Base-by-base conservation (phyloP, 148 eudicot species). In the Heliamphora exappendiculata region DNA sequence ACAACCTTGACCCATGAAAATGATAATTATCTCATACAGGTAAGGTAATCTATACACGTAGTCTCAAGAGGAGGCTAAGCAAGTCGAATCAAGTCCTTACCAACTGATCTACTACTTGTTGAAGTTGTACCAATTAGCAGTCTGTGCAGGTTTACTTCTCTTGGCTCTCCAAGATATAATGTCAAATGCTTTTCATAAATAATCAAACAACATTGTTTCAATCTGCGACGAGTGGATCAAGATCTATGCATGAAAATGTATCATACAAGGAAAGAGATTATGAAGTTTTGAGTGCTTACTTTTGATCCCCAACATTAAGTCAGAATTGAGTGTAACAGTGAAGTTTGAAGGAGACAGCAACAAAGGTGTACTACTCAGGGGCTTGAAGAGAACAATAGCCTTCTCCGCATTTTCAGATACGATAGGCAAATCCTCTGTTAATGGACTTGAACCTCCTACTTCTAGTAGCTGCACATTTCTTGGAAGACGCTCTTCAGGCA, bases 321-420 rank as follows among this genome's bases (percentile, higher is more conserved):
- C 41, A 22, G 98, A 86, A 84, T 82, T 81, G 50, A 90, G 76
- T 1, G 83, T 79, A 36, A 85, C 77, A 4, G 87, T 84, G 65
- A 78, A 84, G 16, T 58, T 71, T 2, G 85, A 67, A 26, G 86
- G 78, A 0, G 88, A 76, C 0, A 47, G 76, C 37, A 73, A 5
- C 4, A 73, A 31, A 22, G 75, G 78, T 1, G 55, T 53, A 44
- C 84, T 84, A 31, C 65, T 47, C 22, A n/a, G n/a, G n/a, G 97
- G 93, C 41, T 90, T 86, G 84, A 88, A 93, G 13, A 88, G 78
- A 65, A 91, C 97, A 77, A 91, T 85, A 28, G 98, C 91, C 78
- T 86, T 86, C 86, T 90, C 94, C 39, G 87, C 84, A 72, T 86
- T 87, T 65, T 68, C 79, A 13, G 86, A 82, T 28, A 59, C 81